Evolutionary conservation across 768 basidiomycete species (phyloP).

Genomic region (Piloderma croceum): DNA sequence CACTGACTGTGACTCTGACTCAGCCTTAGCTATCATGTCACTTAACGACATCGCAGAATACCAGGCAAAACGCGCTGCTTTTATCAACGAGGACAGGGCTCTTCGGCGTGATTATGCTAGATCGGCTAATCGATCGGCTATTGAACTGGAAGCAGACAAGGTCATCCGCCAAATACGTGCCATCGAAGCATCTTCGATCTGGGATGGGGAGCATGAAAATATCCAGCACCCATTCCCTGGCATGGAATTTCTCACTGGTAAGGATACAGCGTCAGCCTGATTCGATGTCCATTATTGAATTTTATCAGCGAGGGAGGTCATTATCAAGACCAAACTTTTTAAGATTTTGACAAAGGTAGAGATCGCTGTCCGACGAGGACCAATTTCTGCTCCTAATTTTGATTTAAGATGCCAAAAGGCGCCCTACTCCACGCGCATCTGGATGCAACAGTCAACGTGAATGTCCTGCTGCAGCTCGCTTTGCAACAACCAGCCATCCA

Average conservation of each 20-base stretch:
- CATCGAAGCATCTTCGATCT: slow-evolving; percentile 50
- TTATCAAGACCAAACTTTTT: slow-evolving; percentile 58
- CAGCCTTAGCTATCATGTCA: too few relatives aligned
- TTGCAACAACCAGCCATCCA: slow-evolving; percentile 56
- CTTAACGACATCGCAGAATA: slow-evolving; percentile 18
- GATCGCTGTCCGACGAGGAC: not conserved
- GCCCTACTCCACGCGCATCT: slow-evolving; percentile 69
- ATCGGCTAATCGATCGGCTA: slow-evolving; percentile 22
- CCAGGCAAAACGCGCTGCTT: slow-evolving; percentile 19
- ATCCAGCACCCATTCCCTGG: slow-evolving; percentile 66
- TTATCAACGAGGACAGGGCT: slow-evolving; percentile 39
- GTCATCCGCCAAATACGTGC: slow-evolving; percentile 51
- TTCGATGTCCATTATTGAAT: not conserved
- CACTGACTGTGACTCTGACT: too few relatives aligned
- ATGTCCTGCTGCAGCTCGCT: slow-evolving; percentile 48
- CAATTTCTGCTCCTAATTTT: not conserved
- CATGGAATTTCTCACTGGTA: slow-evolving; percentile 74
- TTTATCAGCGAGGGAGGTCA: slow-evolving; percentile 45
- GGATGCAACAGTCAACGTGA: slow-evolving; percentile 62
- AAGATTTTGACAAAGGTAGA: slow-evolving; percentile 53
- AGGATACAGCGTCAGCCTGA: too few relatives aligned
- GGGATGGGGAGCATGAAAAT: slow-evolving; percentile 48
- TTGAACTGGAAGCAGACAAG: slow-evolving; percentile 50
- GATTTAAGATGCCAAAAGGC: slow-evolving; percentile 71
- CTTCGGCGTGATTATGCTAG: slow-evolving; percentile 43